Evolutionary conservation across 2,329 filamentous ascomycete genomes (phyloP), one percentile per base, ranked within the genome.

Genomic region (Blumeria graminis): DNA sequence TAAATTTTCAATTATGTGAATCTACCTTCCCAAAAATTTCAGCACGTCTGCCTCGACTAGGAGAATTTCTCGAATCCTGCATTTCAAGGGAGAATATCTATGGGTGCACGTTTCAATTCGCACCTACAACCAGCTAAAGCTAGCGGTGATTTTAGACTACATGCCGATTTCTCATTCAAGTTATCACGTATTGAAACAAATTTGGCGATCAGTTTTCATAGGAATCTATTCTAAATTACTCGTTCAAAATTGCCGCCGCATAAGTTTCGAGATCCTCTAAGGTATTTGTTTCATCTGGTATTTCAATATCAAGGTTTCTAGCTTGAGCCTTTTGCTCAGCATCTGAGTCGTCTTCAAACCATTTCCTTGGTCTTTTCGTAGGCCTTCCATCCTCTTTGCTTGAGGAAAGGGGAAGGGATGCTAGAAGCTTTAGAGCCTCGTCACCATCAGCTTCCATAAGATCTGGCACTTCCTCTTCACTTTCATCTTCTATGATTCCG

Each of bases 251-350:
- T 3, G 82, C 83, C 48, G 82, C 77, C 56, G 86, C 86, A 69
- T 90, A 69, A 43, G 81, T 79, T 70, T 90, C 85, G 62, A 88
- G 73, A 68, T 89, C 84, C 67, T 87, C 82, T 63, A 90, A 70
- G 45, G 83, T 89, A 69, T 88, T 82, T 11, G 84, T 84, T 70
- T 86, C 81, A 55, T 80, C 75, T 13, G 74, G 74, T 62, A 78
- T 73, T 69, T 77, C 76, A 64, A 82, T 74, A 51, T 80, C 74
- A 69, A 74, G 75, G 57, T 67, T 65, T 64, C 72, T 74, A 65
- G 74, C 71, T 56, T 71, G 71, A 65, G 32, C 18, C 33, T 36
- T 69, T 61, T 69, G 70, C 34, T 56, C 41, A 14, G 48, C 55
- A 32, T n/a, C 55, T 28, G 33, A 52, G 34, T 51, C 34, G 32